These are phyloP conservation scores for Paramecium bursaria DNA, from an alignment of 73 alveolate genomes.

Conservation along the genomic window DNA sequence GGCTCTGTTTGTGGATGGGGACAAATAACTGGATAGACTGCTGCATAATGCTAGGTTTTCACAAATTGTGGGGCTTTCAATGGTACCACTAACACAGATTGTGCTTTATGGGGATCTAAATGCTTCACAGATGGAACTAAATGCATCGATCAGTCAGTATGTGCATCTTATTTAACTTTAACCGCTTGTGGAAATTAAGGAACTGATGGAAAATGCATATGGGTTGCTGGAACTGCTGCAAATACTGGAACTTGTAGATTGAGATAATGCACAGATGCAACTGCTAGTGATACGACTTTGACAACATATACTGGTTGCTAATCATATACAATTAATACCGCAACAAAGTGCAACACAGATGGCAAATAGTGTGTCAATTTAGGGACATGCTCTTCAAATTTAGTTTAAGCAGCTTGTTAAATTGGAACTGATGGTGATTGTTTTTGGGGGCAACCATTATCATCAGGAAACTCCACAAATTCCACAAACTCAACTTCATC, in stretches of 20 bases:
- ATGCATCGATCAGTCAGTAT: conserved; percentile 15
- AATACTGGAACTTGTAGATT: conserved; percentile 59
- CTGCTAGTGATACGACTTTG: background rate
- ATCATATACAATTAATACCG: background rate
- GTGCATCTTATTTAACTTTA: conserved; percentile 18
- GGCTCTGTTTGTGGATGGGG: conserved; percentile 23
- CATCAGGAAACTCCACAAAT: too few relatives aligned
- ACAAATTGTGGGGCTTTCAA: background rate
- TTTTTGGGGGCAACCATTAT: background rate
- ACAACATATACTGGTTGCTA: conserved; percentile 34
- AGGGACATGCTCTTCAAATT: too few relatives aligned
- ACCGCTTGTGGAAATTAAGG: conserved; percentile 27
- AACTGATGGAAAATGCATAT: conserved; percentile 27
- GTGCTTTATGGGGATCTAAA: too few relatives aligned
- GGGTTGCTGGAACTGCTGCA: conserved; percentile 13
- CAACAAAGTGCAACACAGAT: conserved; percentile 11
- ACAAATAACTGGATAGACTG: too few relatives aligned
- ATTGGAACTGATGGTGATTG: conserved; percentile 54
- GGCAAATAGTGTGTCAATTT: conserved; percentile 1
- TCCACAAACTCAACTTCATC: too few relatives aligned
- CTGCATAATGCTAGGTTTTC: too few relatives aligned
- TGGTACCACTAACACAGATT: background rate
- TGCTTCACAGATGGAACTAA: conserved; percentile 47
- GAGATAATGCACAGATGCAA: conserved; percentile 50
- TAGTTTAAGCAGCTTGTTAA: too few relatives aligned